Percentiles rank a stretch among this genome's conserved stretches.
Conservation (phyloP, 257 asterid genomes). For the Solanum gracilifrons region DNA sequence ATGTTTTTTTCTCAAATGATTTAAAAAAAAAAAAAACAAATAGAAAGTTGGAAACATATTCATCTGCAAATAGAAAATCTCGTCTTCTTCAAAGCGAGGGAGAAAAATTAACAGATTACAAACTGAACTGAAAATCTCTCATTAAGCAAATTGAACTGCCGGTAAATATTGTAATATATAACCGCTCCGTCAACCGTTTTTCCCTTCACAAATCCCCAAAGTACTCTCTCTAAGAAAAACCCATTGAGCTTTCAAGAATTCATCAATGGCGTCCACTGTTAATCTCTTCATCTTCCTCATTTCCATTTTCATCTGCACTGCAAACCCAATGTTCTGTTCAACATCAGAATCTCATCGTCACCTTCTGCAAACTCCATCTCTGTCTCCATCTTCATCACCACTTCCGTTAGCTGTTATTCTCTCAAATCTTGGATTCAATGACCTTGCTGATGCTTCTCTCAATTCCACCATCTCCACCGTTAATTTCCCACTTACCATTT, state of each 20-base stretch:
- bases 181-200: background rate
- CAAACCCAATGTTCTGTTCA: background rate
- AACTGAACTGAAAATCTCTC: background rate
- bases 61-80: background rate
- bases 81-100: background rate
- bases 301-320: background rate
- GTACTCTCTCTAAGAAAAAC: background rate
- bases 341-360: background rate
- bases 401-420: constrained; percentile 31
- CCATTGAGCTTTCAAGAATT: background rate
- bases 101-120: background rate
- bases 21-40: too few species aligned
- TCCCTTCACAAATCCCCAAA: background rate
- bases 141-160: background rate
- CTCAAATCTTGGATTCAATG: constrained; percentile 45
- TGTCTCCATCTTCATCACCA: background rate
- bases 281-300: constrained; percentile 1
- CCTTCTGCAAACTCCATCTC: background rate
- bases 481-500: constrained; percentile 50
- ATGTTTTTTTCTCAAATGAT: background rate
- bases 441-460: constrained; percentile 35
- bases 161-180: background rate
- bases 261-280: constrained; percentile 6
- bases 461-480: constrained; percentile 22
- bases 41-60: background rate